These are phyloP conservation scores for Colletotrichum euphorbiae DNA, from an alignment of 2,329 filamentous ascomycete genomes.

Conservation along the genomic window DNA sequence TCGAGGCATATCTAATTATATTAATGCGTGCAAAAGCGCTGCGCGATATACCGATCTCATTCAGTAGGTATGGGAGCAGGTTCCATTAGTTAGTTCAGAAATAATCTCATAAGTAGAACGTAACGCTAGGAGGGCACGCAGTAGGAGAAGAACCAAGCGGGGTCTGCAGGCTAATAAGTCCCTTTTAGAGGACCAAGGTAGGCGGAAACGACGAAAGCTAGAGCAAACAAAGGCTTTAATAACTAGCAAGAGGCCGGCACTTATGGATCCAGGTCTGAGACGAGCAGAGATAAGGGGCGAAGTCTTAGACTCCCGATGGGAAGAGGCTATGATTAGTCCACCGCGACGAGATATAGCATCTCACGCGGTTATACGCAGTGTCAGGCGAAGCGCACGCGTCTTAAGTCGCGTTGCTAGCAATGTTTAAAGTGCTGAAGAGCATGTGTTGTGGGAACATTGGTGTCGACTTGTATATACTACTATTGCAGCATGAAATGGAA, in stretches of 20 bases:
- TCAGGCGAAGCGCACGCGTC: background rate
- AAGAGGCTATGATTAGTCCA: background rate
- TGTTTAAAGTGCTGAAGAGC: background rate
- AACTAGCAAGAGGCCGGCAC: background rate
- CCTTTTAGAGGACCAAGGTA: no score
- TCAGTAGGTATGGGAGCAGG: no score
- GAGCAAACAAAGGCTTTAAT: background rate
- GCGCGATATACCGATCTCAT: no score
- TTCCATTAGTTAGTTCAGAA: no score
- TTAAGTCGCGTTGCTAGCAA: background rate
- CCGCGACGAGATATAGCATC: background rate
- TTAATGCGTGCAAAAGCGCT: no score
- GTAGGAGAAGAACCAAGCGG: no score
- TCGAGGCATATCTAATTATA: no score
- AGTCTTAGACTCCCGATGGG: background rate
- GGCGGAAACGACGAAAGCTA: background rate
- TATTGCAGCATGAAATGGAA: no score
- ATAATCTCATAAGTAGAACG: no score
- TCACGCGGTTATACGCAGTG: background rate
- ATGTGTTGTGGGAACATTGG: background rate
- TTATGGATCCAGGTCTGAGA: background rate
- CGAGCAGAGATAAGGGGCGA: background rate
- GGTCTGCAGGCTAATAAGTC: no score
- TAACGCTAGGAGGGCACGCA: no score
- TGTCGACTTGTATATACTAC: no score